Conservation (phyloP, 1,284 basidiomycete species). For the Microbotryum saponariae region DNA sequence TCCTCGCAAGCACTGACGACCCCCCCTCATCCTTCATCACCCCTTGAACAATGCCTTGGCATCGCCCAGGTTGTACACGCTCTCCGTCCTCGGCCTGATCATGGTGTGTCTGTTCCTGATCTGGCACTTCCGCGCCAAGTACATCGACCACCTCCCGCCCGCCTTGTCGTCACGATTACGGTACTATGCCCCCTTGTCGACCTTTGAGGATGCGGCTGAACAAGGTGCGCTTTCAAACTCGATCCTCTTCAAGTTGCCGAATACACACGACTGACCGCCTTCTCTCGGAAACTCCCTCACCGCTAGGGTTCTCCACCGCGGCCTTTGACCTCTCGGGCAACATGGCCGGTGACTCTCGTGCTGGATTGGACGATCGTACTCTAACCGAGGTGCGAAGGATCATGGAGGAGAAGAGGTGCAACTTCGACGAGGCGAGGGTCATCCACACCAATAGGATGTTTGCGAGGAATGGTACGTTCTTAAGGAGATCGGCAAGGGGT, state of each 20-base stretch:
- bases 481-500: no score
- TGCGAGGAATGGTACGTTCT: slow-evolving; percentile 18
- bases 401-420: slow-evolving; percentile 24
- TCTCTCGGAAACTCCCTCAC: no score
- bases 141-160: slow-evolving; percentile 19
- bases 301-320: slow-evolving; percentile 25
- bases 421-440: slow-evolving; percentile 26
- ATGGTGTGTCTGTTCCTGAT: slow-evolving; percentile 11
- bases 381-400: slow-evolving; percentile 26
- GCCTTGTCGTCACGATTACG: slow-evolving; percentile 21
- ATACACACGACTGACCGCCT: no score
- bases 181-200: slow-evolving; percentile 23
- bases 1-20: no score
- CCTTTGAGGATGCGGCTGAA: slow-evolving; percentile 29
- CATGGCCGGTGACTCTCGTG: slow-evolving; percentile 22
- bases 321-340: slow-evolving; percentile 26
- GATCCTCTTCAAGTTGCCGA: no score
- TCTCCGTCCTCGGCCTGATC: slow-evolving; percentile 3
- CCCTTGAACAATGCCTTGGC: no score
- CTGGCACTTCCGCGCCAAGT: slow-evolving; percentile 21
- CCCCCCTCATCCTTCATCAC: no score
- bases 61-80: slow-evolving; percentile 4
- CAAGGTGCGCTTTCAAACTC: no score
- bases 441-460: slow-evolving; percentile 23
- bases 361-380: slow-evolving; percentile 24